Base-by-base conservation (phyloP, 208 protist genomes). In the Crithidia expoeki region DNA sequence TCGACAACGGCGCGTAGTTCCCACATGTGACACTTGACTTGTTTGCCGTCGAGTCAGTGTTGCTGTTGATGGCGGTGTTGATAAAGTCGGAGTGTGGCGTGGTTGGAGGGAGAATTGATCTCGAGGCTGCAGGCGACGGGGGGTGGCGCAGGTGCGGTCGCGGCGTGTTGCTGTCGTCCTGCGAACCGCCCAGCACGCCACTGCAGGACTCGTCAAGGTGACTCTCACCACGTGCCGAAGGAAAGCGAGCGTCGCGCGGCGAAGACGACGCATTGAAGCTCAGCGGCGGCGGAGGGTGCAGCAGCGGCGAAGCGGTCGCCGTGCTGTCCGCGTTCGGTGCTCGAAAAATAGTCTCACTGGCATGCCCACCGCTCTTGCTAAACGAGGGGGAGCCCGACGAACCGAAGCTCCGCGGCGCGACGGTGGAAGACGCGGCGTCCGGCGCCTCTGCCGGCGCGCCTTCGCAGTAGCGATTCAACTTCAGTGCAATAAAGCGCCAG, bases 401-500 rank as follows among this genome's bases (percentile, higher is more conserved):
- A 12, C 11, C 34, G 61, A 28, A 19, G 11, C 32, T 21, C 49
- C 61, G 61, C 19, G 12, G 36, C 3, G 44, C 19, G 30, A 17
- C n/a, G 17, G 47, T 42, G 17, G 61, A 12, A 30, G 32, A 23
- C 11, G 47, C 47, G 21, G 61, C 61, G 3, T 34, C 21, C 4
- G 1, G n/a, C 9, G 14, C 17, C 33, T 34, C 14, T 16, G 17
- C 32, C 23, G 42, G 19, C 10, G 59, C 17, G 21, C 25, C 25
- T n/a, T 63, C 57, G 34, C 66, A 27, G 58, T 75, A 84, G 44
- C 70, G 40, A 36, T 59, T 74, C 4, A 94, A 42, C 44, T 80
- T 79, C 38, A 96, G 47, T 2, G 86, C 76, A 44, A 97, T 81
- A 64, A 93, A 97, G 32, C 91, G 82, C 91, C 93, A 97, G 57